These are phyloP conservation scores for Niebla homalea DNA, from an alignment of 495 filamentous ascomycete genomes.

Conservation along the genomic window DNA sequence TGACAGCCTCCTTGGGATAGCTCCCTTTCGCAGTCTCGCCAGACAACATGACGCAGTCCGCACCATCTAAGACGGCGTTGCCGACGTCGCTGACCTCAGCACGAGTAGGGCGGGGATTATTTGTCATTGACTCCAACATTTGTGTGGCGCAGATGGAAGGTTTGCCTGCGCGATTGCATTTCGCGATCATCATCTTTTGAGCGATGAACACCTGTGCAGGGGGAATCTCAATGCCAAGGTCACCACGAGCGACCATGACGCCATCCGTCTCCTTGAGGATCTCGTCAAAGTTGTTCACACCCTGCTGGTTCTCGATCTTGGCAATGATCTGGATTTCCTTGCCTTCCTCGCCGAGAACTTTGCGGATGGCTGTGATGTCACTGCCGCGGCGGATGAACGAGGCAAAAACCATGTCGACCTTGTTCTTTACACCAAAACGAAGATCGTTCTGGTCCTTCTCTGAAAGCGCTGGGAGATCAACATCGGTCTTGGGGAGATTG, in stretches of 20 bases:
- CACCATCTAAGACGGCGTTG: conserved; percentile 93
- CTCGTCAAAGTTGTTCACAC: conserved; percentile 97
- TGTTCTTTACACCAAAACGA: conserved; percentile 91
- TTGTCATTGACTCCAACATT: conserved; percentile 98
- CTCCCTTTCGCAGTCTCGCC: conserved; percentile 97
- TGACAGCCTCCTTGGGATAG: conserved; percentile 85
- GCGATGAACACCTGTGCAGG: conserved; percentile 97
- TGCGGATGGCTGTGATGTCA: conserved; percentile 85
- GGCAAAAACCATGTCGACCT: conserved; percentile 97
- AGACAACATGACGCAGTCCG: conserved; percentile 98
- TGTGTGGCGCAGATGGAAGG: conserved; percentile 89
- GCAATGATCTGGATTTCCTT: conserved; percentile 98
- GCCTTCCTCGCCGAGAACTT: conserved; percentile 82
- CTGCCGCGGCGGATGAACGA: conserved; percentile 91
- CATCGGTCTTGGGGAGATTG: conserved; percentile 95
- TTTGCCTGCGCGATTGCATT: conserved; percentile 99
- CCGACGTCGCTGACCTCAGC: conserved; percentile 97
- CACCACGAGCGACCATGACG: conserved; percentile 99
- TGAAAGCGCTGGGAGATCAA: conserved; percentile 94
- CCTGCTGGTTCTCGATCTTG: conserved; percentile 99
- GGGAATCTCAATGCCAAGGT: conserved; percentile 96
- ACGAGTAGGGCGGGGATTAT: conserved; percentile 94
- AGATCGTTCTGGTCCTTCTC: conserved; percentile 95
- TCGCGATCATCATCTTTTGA: conserved; percentile 99
- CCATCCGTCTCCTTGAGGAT: conserved; percentile 93